Base-by-base conservation (phyloP, 225 moss, liverwort and hornwort genomes). In the Pseudoscleropodium purum region DNA sequence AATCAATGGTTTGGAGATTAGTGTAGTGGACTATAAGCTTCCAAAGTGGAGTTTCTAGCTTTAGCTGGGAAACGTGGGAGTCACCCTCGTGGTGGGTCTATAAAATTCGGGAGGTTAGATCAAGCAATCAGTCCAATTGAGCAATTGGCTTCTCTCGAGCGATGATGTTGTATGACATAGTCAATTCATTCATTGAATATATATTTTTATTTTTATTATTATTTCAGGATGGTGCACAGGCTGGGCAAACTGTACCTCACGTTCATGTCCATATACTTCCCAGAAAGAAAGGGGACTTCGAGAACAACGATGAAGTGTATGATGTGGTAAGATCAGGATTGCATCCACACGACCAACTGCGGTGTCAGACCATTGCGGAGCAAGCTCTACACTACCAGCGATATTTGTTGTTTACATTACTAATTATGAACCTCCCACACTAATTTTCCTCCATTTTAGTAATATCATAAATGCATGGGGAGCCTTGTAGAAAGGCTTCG, bases 201-300 rank as follows among this genome's bases (percentile, higher is more conserved):
- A 51, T 14, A 13, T 51, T 51, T 14, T 51, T 51, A 13, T 14
- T 13, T 12, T 89, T 84, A 27, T 84, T 59, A 23, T 65, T 74
- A 26, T 69, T 90, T 81, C 91, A 99, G 99, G 99, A 99, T 92
- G 99, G 99, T 88, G 94, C 96, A 87, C 95, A 97, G 86, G 99
- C 99, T 56, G 99, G 97, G 85, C 97, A 97, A 93, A 97, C 95
- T 86, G 99, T 99, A 56, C 94, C 99, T 36, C 99, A 99, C 89
- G 95, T 99, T 84, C 97, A 99, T 91, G 93, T 99, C 15, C 99
- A 99, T 91, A 90, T 99, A 69, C 95, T 97, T 83, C 97, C 99
- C 36, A 92, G 97, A 91, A 96, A 89, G 92, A 70, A 56, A 31
- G 95, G 91, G 52, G 99, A 99, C 86, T 97, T 99, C 79, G 86